Percentiles rank a stretch among this genome's conserved stretches.
These are phyloP conservation scores for Paecilomyces sp. DNA, from an alignment of 2,329 filamentous ascomycete species.

Conservation along the genomic window DNA sequence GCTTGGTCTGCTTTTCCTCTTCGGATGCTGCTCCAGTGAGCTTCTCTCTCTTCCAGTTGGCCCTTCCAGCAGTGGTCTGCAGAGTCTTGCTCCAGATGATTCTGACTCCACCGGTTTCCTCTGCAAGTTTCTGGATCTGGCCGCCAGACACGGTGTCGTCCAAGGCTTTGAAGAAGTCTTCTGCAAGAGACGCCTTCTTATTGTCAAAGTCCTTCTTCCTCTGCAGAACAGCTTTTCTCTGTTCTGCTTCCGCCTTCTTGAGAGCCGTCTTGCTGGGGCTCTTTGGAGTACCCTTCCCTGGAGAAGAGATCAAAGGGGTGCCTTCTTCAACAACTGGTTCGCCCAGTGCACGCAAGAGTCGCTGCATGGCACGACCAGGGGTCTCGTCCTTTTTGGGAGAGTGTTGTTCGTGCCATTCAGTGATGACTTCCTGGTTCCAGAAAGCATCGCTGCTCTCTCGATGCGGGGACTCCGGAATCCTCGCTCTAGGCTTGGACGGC, in stretches of 20 bases:
- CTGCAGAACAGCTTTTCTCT: constrained; percentile 26
- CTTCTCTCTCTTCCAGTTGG: constrained; percentile 62
- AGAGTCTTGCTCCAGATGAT: constrained; percentile 58
- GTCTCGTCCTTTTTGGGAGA: constrained; percentile 41
- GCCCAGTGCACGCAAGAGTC: constrained; percentile 24
- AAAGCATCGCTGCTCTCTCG: constrained; percentile 47
- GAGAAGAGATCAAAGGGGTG: constrained; percentile 4
- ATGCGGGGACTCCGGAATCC: constrained; percentile 44
- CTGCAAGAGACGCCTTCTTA: constrained; percentile 46
- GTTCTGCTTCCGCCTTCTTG: constrained; percentile 31
- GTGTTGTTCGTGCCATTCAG: constrained; percentile 49
- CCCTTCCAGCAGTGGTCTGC: constrained; percentile 57
- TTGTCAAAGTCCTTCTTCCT: constrained; percentile 47
- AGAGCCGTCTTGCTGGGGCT: constrained; percentile 29
- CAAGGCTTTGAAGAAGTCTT: constrained; percentile 49
- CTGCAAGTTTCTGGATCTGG: constrained; percentile 41
- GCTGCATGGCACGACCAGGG: constrained; percentile 9
- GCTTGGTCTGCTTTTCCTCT: constrained; percentile 20
- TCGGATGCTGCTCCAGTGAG: constrained; percentile 20
- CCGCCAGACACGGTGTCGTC: constrained; percentile 46
- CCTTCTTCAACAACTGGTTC: constrained; percentile 30
- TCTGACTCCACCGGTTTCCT: constrained; percentile 49
- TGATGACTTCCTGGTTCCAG: constrained; percentile 46
- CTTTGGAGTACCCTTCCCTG: constrained; percentile 13
- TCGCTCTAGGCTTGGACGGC: constrained; percentile 38